These are phyloP conservation scores for Holtermanniella nyarrowii DNA, from an alignment of 768 basidiomycete species.

Conservation along the genomic window DNA sequence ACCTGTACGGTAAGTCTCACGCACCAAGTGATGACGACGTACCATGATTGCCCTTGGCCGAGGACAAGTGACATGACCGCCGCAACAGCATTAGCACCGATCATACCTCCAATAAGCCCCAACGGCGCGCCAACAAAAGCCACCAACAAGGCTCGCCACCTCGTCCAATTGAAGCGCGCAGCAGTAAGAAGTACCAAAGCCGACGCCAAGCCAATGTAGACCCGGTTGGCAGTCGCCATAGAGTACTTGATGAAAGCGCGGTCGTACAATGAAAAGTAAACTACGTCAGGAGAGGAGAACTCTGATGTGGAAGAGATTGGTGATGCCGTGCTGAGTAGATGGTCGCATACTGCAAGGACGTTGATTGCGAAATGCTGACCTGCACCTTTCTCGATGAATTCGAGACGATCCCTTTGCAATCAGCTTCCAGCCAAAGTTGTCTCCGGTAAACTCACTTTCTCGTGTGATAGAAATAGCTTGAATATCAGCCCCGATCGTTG, in stretches of 20 bases:
- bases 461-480: constrained; percentile 85
- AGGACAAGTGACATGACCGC: constrained; percentile 55
- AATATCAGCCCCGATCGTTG: background rate
- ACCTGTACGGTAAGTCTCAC: constrained; percentile 44
- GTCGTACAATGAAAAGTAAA: constrained; percentile 67
- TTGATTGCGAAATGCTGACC: constrained; percentile 88
- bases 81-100: constrained; percentile 63
- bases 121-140: constrained; percentile 48
- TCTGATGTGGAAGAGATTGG: constrained; percentile 35
- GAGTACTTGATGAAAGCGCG: constrained; percentile 59
- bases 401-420: constrained; percentile 52
- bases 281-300: constrained; percentile 52
- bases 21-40: constrained; percentile 4
- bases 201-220: constrained; percentile 48
- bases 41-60: constrained; percentile 66
- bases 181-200: constrained; percentile 45
- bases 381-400: constrained; percentile 74
- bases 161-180: constrained; percentile 13
- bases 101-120: constrained; percentile 51
- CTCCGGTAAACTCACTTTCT: constrained; percentile 52
- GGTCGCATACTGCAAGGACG: constrained; percentile 61
- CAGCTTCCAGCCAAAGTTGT: constrained; percentile 12
- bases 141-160: constrained; percentile 35
- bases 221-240: constrained; percentile 56
- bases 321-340: constrained; percentile 58